phyloP scores from a whole-genome alignment of 2,329 filamentous ascomycete genomes.

The Fusarium papillatum region DNA sequence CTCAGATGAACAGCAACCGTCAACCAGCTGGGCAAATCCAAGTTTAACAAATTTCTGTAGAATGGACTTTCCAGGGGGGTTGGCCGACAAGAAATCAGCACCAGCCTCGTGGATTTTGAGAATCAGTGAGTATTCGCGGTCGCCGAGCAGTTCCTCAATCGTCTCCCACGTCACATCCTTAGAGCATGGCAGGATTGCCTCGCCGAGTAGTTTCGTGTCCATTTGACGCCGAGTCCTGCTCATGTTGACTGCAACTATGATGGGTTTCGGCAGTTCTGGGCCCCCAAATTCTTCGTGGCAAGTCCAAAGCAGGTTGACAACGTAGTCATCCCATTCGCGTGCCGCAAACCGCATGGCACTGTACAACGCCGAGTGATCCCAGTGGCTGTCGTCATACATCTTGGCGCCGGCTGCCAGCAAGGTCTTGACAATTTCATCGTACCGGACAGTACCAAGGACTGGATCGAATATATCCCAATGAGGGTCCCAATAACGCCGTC shows the following conservation, averaged over 20 bases:
- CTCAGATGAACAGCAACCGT: constrained; percentile 20
- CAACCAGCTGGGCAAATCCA: constrained; percentile 27
- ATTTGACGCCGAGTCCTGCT: constrained; percentile 22
- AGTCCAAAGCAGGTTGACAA: constrained; percentile 13
- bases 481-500: not conserved
- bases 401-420: constrained; percentile 24
- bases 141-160: constrained; percentile 8
- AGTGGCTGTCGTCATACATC: not conserved
- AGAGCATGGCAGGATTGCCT: not conserved
- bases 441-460: constrained; percentile 6
- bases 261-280: not conserved
- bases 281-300: constrained; percentile 9
- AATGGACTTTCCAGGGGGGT: not conserved
- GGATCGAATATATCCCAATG: not conserved
- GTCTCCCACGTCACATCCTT: constrained; percentile 14
- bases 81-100: constrained; percentile 13
- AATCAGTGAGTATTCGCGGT: constrained; percentile 26
- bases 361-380: constrained; percentile 1
- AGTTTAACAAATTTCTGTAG: constrained; percentile 14
- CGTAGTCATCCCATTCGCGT: constrained; percentile 21
- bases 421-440: constrained; percentile 25
- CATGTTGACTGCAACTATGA: constrained; percentile 1
- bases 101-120: constrained; percentile 14
- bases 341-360: constrained; percentile 27
- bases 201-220: constrained; percentile 14